Evolutionary conservation across 345 rosid species (phyloP).

Genomic region (Camelina hispida): DNA sequence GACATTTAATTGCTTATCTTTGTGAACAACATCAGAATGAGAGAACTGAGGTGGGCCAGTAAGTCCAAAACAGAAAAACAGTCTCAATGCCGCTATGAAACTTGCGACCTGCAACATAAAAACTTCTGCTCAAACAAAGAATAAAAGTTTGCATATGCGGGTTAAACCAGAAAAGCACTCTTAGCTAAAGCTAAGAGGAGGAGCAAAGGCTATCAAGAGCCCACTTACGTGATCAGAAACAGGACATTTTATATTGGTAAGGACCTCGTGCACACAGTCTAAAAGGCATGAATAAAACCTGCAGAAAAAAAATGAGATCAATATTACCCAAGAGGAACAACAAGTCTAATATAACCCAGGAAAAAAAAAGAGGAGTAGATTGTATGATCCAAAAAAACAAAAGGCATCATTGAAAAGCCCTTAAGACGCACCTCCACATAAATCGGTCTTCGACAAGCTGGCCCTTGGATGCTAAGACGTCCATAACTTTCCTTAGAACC

Average conservation of each 20-base stretch:
- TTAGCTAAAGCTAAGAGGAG: conserved; percentile 15
- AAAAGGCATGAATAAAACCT: conserved; percentile 87
- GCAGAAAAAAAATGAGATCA: conserved; percentile 29
- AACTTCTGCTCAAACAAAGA: conserved; percentile 19
- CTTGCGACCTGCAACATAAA: conserved; percentile 66
- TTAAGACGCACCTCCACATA: conserved; percentile 64
- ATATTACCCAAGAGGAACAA: conserved; percentile 9
- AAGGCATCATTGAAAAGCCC: conserved; percentile 20
- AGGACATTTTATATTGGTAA: conserved; percentile 66
- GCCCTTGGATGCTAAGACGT: conserved; percentile 64
- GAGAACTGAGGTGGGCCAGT: conserved; percentile 49
- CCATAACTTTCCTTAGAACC: conserved; percentile 87
- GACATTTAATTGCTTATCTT: conserved; percentile 51
- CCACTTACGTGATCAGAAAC: conserved; percentile 78
- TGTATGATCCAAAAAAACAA: conserved; percentile 2
- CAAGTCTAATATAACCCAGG: conserved; percentile 11
- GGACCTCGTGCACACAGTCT: conserved; percentile 77
- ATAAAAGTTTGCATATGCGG: conserved; percentile 21
- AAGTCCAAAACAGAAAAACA: conserved; percentile 83
- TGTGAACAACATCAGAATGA: conserved; percentile 45
- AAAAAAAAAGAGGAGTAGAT: conserved; percentile 8
- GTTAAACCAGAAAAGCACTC: conserved; percentile 11
- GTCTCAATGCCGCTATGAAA: conserved; percentile 71
- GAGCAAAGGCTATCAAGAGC: conserved; percentile 27
- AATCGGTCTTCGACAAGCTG: conserved; percentile 62